Base-by-base conservation (phyloP, 257 asterid species). In the Verbena officinalis region DNA sequence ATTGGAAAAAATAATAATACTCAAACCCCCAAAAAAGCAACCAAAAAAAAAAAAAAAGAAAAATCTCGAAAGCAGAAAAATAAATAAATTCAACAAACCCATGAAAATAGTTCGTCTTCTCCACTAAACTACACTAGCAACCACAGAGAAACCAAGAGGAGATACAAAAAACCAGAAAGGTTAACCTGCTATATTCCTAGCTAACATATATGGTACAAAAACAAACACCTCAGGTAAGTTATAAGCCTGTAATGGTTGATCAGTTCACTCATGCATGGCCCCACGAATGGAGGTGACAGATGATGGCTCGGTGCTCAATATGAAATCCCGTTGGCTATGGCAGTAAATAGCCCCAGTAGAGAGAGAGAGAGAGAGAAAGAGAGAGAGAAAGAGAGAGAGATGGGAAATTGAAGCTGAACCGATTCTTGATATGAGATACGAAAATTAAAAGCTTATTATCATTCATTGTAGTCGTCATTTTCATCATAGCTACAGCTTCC, bases 271-370 rank as follows among this genome's bases (percentile, higher is more conserved):
- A 33, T 70, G 64, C 65, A 61, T 71, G 65, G 59, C 65, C 66
- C n/a, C n/a, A 54, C 55, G 44, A 31, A 73, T 66, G 68, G 65
- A 27, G 52, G 59, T 19, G 55, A 45, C 54, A 48, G 39, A 30
- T 16, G 22, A 68, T 2, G 76, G 75, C 83, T 68, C 83, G 72
- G 74, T 59, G 75, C 80, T 71, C 80, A 59, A 78, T 70, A 70
- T 38, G 46, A 61, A 55, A 40, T 49, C 73, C 73, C 75, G 76
- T 84, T 75, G 81, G 84, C 81, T 58, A 27, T 65, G 69, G 66
- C 30, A 38, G 31, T 7, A 30, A 7, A 30, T 3, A 36, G 64
- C 30, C 22, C 9, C 24, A 55, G 39, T 17, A 42, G 52, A 0
- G 44, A 5, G n/a, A 9, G 45, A 51, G 24, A 21, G 39, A 50